Base-by-base conservation (phyloP, 768 basidiomycete species). In the Cystobasidium ongulense region DNA sequence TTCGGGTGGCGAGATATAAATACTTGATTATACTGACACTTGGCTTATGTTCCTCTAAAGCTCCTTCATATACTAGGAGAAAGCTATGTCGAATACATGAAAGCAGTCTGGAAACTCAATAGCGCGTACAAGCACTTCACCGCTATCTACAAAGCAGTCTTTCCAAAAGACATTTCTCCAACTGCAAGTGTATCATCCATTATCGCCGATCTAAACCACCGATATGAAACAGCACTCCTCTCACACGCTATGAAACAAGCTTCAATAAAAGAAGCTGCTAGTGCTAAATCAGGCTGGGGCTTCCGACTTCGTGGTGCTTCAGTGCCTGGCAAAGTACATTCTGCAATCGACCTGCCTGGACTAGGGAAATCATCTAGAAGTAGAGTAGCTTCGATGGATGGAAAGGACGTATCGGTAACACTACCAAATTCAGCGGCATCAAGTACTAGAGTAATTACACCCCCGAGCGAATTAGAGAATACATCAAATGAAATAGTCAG, bases 31-130 rank as follows among this genome's bases (percentile, higher is more conserved):
- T 29, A 25, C n/a, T n/a, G n/a, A n/a, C n/a, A n/a, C n/a, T n/a
- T 39, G 39, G 46, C 3, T n/a, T 21, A 50, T 21, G 46, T 15
- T 36, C 7, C 15, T 17, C 11, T 64, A 4, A 41, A 67, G 68
- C 68, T 71, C 3, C 53, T 71, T 3, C 68, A 71, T 31, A 36
- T 71, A 4, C 68, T 71, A 2, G 54, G 68, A n/a, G 68, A 71
- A n/a, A 35, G 33, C 35, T 71, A 71, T 27, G 50, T 57, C 29
- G 68, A 71, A 52, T 71, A 71, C 43, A 54, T 46, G 33, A 54
- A 59, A 61, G 68, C 68, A 27, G 53, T 71, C 8, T 71, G 68
- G 68, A 71, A 71, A 53, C 68, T 71, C 53, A 71, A 71, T 29
- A 33, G 50, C 15, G 43, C 68, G 5, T 71, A 15, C 52, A 71